Conservation (phyloP, 176 grass and related monocot genomes). For the Olyra latifolia region DNA sequence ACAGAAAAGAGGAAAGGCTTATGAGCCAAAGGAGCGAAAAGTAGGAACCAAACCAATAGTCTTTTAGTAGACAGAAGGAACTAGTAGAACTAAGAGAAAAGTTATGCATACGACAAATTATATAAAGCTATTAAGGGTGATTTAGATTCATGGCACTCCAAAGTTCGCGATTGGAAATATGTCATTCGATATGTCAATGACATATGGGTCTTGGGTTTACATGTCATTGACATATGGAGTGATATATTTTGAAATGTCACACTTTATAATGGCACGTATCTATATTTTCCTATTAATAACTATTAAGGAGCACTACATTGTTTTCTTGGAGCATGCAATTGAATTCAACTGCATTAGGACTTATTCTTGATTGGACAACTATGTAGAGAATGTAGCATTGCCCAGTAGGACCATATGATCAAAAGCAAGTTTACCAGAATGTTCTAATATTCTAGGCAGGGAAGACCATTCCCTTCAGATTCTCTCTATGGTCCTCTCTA, state of each 20-base stretch:
- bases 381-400: conserved; percentile 12
- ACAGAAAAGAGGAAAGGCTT: conserved; percentile 29
- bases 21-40: conserved; percentile 22
- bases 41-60: conserved; percentile 23
- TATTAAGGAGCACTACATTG: not conserved
- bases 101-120: not conserved
- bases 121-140: too few species aligned
- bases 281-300: too few species aligned
- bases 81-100: not conserved
- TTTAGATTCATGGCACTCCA: too few species aligned
- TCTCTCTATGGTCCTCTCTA: conserved; percentile 11
- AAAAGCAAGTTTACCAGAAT: not conserved
- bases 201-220: too few species aligned
- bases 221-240: too few species aligned
- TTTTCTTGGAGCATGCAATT: not conserved
- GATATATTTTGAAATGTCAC: too few species aligned
- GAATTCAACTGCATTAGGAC: not conserved
- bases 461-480: not conserved
- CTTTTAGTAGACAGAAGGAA: not conserved
- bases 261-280: too few species aligned
- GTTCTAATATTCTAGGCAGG: conserved; percentile 7
- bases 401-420: not conserved
- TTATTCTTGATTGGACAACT: conserved; percentile 18
- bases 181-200: too few species aligned
- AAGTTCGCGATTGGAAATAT: too few species aligned